These are phyloP conservation scores for Arthrobotrys conoides DNA, from an alignment of 2,329 filamentous ascomycete species.

Conservation along the genomic window DNA sequence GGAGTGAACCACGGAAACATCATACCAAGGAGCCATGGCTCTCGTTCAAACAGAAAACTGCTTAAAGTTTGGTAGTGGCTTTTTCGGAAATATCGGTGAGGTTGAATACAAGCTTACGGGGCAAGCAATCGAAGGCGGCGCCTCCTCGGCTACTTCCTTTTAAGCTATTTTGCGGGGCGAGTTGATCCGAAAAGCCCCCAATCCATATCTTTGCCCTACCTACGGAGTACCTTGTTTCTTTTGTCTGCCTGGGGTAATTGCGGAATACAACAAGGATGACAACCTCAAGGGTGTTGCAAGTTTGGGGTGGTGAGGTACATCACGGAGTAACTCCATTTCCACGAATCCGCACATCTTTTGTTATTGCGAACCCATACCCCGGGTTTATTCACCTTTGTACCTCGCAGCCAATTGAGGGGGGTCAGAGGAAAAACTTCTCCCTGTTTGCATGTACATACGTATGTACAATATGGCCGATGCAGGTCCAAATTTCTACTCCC, in stretches of 20 bases:
- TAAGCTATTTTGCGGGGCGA: constrained; percentile 60
- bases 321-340: constrained; percentile 60
- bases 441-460: constrained; percentile 22
- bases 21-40: constrained; percentile 45
- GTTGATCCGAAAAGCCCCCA: constrained; percentile 55
- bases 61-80: constrained; percentile 27
- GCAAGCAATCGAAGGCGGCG: constrained; percentile 46
- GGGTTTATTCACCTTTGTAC: constrained; percentile 34
- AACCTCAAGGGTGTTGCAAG: constrained; percentile 29
- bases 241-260: constrained; percentile 29
- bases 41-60: neutral
- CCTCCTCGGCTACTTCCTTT: constrained; percentile 53
- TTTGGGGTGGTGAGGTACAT: constrained; percentile 9
- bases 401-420: constrained; percentile 10
- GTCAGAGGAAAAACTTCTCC: constrained; percentile 33
- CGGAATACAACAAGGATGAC: constrained; percentile 46
- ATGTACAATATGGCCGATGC: constrained; percentile 28
- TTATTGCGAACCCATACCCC: constrained; percentile 35
- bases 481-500: constrained; percentile 38
- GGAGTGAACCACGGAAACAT: constrained; percentile 59
- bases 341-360: constrained; percentile 52
- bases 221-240: constrained; percentile 7
- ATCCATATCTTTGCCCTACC: neutral
- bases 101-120: constrained; percentile 12
- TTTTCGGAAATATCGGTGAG: constrained; percentile 32